These are phyloP conservation scores for Exophiala oligosperma DNA, from an alignment of 2,329 filamentous ascomycete genomes.

Conservation along the genomic window DNA sequence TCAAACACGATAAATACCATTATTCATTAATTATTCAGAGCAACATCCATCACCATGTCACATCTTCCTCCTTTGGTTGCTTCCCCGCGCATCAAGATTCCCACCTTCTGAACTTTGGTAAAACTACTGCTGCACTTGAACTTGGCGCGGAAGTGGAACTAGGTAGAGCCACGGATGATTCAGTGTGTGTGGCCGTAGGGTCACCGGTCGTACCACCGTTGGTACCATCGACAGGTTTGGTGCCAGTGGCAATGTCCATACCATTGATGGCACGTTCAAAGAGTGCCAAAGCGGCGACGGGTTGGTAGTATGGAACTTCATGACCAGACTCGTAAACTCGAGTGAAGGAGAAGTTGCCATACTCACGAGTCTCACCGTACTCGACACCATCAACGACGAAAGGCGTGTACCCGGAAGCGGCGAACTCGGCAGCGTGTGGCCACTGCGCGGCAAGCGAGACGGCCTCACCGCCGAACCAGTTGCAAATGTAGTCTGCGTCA, in stretches of 20 bases:
- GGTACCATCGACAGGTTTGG: slow-evolving; percentile 31
- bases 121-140: not conserved
- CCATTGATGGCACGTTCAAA: slow-evolving; percentile 62
- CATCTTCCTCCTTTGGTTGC: not conserved
- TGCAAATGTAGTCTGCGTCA: slow-evolving; percentile 57
- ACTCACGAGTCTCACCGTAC: slow-evolving; percentile 75
- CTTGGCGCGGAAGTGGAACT: slow-evolving; percentile 9
- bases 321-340: slow-evolving; percentile 68
- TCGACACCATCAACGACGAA: slow-evolving; percentile 66
- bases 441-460: slow-evolving; percentile 63
- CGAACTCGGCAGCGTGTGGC: slow-evolving; percentile 57
- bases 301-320: slow-evolving; percentile 62
- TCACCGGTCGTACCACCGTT: slow-evolving; percentile 44
- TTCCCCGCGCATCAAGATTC: not conserved
- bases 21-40: not conserved
- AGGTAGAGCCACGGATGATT: slow-evolving; percentile 40
- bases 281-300: slow-evolving; percentile 58
- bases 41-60: not conserved
- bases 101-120: not conserved
- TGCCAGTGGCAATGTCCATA: slow-evolving; percentile 57
- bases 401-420: slow-evolving; percentile 68
- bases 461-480: slow-evolving; percentile 70
- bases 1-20: too few species aligned
- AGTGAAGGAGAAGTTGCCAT: slow-evolving; percentile 70
- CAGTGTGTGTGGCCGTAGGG: slow-evolving; percentile 46